Evolutionary conservation across 2,329 filamentous ascomycete species (phyloP).

Genomic region (Paraphaeosphaeria sporulosa): DNA sequence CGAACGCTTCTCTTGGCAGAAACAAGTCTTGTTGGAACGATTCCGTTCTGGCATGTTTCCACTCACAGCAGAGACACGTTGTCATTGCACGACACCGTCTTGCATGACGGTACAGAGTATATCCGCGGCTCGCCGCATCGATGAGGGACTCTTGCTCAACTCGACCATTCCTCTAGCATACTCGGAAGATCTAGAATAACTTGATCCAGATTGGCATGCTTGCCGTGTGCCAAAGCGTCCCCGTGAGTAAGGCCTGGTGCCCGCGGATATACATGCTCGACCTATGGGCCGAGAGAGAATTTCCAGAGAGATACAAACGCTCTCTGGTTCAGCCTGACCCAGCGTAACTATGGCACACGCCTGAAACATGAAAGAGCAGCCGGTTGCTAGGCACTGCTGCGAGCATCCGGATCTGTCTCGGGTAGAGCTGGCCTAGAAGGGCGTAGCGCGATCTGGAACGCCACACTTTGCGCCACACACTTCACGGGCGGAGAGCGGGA

Average conservation of each 20-base stretch:
- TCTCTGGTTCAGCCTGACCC: neutral
- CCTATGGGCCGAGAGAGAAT: neutral
- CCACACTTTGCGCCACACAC: constrained; percentile 17
- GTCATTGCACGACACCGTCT: neutral
- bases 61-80: neutral
- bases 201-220: neutral
- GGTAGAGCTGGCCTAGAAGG: constrained; percentile 11
- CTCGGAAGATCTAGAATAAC: neutral
- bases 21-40: neutral
- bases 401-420: constrained; percentile 16
- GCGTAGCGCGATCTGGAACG: constrained; percentile 14
- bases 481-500: constrained; percentile 5
- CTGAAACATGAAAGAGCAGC: constrained; percentile 12
- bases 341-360: neutral
- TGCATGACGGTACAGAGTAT: neutral
- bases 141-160: neutral
- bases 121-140: neutral
- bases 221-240: neutral
- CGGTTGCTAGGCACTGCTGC: constrained; percentile 20
- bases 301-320: neutral
- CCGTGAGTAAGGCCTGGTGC: neutral
- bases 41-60: neutral
- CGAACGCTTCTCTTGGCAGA: constrained; percentile 1
- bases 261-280: neutral
- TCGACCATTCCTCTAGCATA: neutral